Conservation (phyloP, 495 filamentous ascomycete genomes). For the Daldinia vernicosa region DNA sequence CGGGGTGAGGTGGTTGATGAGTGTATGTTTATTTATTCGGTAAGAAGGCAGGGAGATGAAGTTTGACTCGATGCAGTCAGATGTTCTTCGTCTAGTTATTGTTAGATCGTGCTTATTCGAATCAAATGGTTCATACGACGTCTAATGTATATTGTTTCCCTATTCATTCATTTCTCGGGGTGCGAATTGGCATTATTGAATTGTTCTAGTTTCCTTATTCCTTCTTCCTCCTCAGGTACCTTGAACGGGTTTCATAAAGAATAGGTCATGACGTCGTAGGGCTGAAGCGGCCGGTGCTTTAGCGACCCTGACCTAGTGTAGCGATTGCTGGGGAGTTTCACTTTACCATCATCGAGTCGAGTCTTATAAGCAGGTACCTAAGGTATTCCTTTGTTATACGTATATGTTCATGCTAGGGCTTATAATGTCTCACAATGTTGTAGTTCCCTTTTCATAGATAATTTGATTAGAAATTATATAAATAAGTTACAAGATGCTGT, state of each 20-base stretch:
- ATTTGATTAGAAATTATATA: background rate
- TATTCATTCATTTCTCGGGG: background rate
- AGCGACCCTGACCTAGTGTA: background rate
- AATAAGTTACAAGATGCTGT: background rate
- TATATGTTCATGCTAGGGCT: background rate
- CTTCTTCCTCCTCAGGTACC: background rate
- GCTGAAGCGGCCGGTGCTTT: background rate
- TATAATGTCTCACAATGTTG: background rate
- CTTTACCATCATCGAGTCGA: slow-evolving; percentile 9
- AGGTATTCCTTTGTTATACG: no score
- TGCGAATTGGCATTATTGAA: background rate
- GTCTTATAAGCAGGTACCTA: no score
- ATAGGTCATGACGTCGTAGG: slow-evolving; percentile 20
- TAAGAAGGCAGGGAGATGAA: background rate
- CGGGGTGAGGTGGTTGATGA: background rate
- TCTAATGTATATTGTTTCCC: background rate
- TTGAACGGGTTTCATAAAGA: background rate
- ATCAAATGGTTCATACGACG: background rate
- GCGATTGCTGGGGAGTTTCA: slow-evolving; percentile 17
- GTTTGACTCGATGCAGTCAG: background rate
- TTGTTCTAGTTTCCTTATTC: no score
- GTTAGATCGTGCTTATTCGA: background rate
- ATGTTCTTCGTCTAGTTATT: background rate
- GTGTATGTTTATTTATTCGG: background rate
- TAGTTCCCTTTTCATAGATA: background rate